phyloP scores from a whole-genome alignment of 2,329 filamentous ascomycete genomes.

The Colletotrichum endophyticum region DNA sequence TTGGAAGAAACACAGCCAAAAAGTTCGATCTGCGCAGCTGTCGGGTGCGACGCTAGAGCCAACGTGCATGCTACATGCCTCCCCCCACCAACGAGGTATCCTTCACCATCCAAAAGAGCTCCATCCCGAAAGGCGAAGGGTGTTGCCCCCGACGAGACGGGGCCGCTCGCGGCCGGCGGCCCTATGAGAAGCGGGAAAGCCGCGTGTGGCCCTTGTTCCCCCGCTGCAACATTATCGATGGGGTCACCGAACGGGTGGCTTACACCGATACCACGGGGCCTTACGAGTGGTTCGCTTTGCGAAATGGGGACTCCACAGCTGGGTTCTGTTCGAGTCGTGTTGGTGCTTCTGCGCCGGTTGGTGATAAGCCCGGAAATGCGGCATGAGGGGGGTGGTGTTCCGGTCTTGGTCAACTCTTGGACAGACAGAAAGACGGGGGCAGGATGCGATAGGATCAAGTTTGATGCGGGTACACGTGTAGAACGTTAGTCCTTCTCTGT shows the following conservation, averaged over 20 bases:
- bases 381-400: background rate
- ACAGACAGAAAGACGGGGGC: background rate
- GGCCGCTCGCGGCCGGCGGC: background rate
- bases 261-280: background rate
- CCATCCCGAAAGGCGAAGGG: background rate
- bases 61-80: background rate
- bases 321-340: background rate
- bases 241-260: background rate
- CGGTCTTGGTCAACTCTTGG: background rate
- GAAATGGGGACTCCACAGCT: background rate
- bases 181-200: background rate
- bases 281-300: background rate
- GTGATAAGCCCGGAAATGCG: constrained; percentile 1
- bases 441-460: background rate
- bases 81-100: background rate
- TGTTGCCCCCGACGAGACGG: background rate
- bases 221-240: background rate
- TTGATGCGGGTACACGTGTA: background rate
- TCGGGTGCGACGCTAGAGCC: background rate
- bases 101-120: background rate
- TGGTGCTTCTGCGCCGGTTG: background rate
- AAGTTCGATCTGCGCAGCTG: background rate
- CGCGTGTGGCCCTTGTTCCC: background rate
- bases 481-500: background rate
- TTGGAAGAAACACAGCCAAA: background rate